These are phyloP conservation scores for Medakamo hakoo DNA, from an alignment of 139 green algal genomes.

Conservation along the genomic window DNA sequence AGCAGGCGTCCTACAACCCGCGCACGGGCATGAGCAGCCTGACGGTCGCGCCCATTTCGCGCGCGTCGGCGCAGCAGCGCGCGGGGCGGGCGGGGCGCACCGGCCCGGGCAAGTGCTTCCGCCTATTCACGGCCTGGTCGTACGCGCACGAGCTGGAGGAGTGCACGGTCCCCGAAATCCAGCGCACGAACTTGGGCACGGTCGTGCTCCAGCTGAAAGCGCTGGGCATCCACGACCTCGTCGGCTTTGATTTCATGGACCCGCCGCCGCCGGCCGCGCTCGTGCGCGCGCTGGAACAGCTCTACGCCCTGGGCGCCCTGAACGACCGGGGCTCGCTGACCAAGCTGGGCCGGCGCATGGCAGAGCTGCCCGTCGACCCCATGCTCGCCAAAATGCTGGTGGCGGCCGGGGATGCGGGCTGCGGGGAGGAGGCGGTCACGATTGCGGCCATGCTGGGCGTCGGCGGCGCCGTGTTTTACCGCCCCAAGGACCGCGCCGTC, in stretches of 20 bases:
- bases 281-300: conserved; percentile 78
- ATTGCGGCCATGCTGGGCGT: conserved; percentile 87
- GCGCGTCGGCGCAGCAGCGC: conserved; percentile 75
- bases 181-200: conserved; percentile 92
- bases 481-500: conserved; percentile 89
- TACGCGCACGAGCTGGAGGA: conserved; percentile 95
- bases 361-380: conserved; percentile 93
- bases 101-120: conserved; percentile 84
- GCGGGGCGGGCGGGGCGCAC: conserved; percentile 70
- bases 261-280: conserved; percentile 78
- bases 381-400: conserved; percentile 91
- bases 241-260: conserved; percentile 99
- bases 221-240: conserved; percentile 96
- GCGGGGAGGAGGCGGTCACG: conserved; percentile 64
- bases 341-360: conserved; percentile 84
- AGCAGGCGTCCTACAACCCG: conserved; percentile 96
- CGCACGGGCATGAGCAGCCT: conserved; percentile 88
- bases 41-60: conserved; percentile 81
- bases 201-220: conserved; percentile 94
- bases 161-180: conserved; percentile 92
- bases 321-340: conserved; percentile 86
- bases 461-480: conserved; percentile 85
- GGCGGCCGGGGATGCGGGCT: conserved; percentile 39
- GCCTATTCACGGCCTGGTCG: conserved; percentile 87
- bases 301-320: conserved; percentile 93